Percentiles rank a stretch among this genome's conserved stretches.
Evolutionary conservation across 1,139 yeast species (phyloP).

Genomic region (Pichia inconspicua): DNA sequence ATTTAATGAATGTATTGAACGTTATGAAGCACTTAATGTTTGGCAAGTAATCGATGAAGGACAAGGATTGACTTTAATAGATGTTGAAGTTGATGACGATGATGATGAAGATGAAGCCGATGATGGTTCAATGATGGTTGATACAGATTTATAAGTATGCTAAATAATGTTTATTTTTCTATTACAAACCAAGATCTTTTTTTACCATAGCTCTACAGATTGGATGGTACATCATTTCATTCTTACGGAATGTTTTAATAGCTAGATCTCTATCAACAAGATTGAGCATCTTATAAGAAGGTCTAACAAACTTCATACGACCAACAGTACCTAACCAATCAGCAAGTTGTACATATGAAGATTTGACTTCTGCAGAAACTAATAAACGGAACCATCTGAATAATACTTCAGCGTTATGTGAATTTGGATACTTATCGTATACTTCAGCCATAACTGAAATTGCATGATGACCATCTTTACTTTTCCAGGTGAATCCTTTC

Average conservation of each 20-base stretch:
- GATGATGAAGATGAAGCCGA: conserved; percentile 10
- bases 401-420: conserved; percentile 73
- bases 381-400: conserved; percentile 70
- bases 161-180: too few species aligned
- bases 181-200: conserved; percentile 42
- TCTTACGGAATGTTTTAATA: conserved; percentile 50
- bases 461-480: conserved; percentile 29
- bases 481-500: conserved; percentile 29
- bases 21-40: conserved; percentile 63
- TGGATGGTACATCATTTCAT: conserved; percentile 66
- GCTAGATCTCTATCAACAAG: conserved; percentile 63
- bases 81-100: conserved; percentile 12
- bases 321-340: conserved; percentile 89
- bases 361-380: conserved; percentile 40
- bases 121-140: conserved; percentile 2
- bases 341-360: conserved; percentile 48
- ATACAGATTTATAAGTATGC: not conserved
- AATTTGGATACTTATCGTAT: conserved; percentile 39
- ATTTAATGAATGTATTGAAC: conserved; percentile 65
- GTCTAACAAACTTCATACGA: conserved; percentile 90
- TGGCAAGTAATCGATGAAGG: conserved; percentile 74
- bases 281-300: conserved; percentile 64
- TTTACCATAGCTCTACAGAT: conserved; percentile 73
- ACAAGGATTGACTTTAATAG: conserved; percentile 39
- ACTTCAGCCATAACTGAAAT: conserved; percentile 36